Conservation (phyloP, 257 asterid genomes). For the Paraleonurus japonicus region DNA sequence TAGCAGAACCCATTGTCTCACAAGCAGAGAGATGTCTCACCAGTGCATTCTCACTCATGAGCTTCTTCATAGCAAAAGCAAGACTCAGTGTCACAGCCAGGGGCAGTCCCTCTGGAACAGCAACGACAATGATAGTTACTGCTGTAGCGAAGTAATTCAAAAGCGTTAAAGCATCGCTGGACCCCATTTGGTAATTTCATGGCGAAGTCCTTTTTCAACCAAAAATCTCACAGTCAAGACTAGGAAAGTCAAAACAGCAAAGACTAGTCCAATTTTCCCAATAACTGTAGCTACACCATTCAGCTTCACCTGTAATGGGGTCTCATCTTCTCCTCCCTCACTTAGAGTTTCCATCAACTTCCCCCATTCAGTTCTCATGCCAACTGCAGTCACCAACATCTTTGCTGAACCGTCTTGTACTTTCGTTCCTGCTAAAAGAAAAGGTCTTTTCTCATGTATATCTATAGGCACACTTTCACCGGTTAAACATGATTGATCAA, state of each 20-base stretch:
- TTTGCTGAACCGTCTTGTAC: constrained; percentile 88
- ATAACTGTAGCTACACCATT: constrained; percentile 92
- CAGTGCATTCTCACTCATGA: constrained; percentile 74
- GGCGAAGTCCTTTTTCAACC: constrained; percentile 55
- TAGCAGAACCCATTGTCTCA: constrained; percentile 98
- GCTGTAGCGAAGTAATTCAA: constrained; percentile 86
- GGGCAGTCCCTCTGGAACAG: constrained; percentile 95
- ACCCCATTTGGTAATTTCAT: constrained; percentile 67
- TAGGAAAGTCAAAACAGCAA: constrained; percentile 69
- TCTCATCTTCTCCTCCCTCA: constrained; percentile 95
- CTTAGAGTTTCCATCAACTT: constrained; percentile 91
- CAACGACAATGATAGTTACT: constrained; percentile 92
- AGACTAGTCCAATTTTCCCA: constrained; percentile 79
- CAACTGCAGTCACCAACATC: constrained; percentile 93
- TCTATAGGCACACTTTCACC: constrained; percentile 85
- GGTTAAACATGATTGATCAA: constrained; percentile 88
- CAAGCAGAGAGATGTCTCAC: constrained; percentile 92
- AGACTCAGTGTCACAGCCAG: constrained; percentile 92
- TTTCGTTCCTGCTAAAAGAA: constrained; percentile 77
- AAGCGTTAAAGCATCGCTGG: constrained; percentile 65
- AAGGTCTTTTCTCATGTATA: constrained; percentile 64
- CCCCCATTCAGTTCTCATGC: constrained; percentile 99
- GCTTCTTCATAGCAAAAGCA: constrained; percentile 86
- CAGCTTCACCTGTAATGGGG: constrained; percentile 92
- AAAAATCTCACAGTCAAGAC: constrained; percentile 61